Evolutionary conservation across 768 basidiomycete genomes (phyloP), one percentile per base, ranked within the genome.

Genomic region (Lactarius hengduanensis): DNA sequence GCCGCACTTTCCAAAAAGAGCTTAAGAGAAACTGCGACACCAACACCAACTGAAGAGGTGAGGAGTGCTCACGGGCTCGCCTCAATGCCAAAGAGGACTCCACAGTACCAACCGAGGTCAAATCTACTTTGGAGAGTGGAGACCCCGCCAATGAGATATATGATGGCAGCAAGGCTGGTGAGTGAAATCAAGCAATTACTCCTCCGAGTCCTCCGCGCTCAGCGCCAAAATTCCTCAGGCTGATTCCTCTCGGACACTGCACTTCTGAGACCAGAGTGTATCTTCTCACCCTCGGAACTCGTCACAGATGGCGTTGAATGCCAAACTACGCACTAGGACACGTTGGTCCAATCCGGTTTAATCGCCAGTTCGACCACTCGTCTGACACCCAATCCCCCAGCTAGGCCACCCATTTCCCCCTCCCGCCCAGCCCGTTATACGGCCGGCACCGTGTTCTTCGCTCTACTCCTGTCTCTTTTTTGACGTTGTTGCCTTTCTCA

Each of bases 401-500:
- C 53, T 20, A 63, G 38, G 59, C 59, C 53, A 55, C 13, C 41
- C 41, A 36, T 28, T 15, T 16, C 34, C 22, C 10, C 26, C 8
- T 22, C 53, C 28, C 34, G 20, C 28, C 3, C 54, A 59, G 34
- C 32, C 32, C 62, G 50, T 36, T 47, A 60, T 60, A 63, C 66
- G 62, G 66, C 62, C 55, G 43, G 62, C 41, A 50, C 57, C 16
- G 41, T 62, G 5, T 38, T 41, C 41, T 68, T 74, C 62, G 65
- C 72, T 70, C 38, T 72, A 66, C 69, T 72, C 68, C 68, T 71
- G 18, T 65, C 66, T 32, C 63, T 74, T 32, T 73, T 75, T 70
- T 34, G 74, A 73, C 66, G 50, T 71, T 34, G 71, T 67, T 61
- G 71, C 69, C 53, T 36, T 65, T 50, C 63, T 73, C 57, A 63